Base-by-base conservation (phyloP, 371 early-diverging fungal species). In the Umbelopsis sp. region DNA sequence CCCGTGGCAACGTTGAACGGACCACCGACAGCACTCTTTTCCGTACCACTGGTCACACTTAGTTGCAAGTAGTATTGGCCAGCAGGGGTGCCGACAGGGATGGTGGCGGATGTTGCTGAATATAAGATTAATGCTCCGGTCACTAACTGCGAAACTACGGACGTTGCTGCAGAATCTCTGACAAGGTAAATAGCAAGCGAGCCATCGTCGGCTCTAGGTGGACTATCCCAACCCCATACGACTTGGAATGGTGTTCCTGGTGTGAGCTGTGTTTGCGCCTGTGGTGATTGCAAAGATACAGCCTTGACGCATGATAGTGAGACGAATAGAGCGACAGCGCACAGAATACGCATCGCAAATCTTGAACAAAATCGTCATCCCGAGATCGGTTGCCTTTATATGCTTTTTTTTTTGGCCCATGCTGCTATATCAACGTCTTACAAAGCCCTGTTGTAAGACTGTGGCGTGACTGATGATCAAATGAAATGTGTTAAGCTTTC, bases 371-470 rank as follows among this genome's bases (percentile, higher is more conserved):
- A 16, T 18, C 20, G 18, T 20, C 14, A 20, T 48, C 20, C 48
- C 6, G 16, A 48, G 18, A 16, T 18, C 16, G 1, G 11, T 16
- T 48, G 11, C 16, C 48, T 48, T 48, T 48, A 48, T n/a, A 48
- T 48, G 48, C 8, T 20, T 48, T 48, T 16, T 16, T 20, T 20
- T n/a, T 45, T 1, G 14, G 14, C 7, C 45, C 48, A 48, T 48
- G 48, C 6, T 48, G 18, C 10, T 41, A 10, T 48, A 16, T 48
- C 18, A 6, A 6, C 48, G 48, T 48, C 16, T n/a, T 48, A 48
- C 48, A 48, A 48, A 48, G 48, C 48, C 48, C 48, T 48, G 48
- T 48, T 48, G 48, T 48, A 48, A 48, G 18, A 48, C 48, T 16
- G 48, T 48, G 48, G 48, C 48, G 48, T 48, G 18, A 20, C 48